These are phyloP conservation scores for Heritiera fomes DNA, from an alignment of 345 rosid species.

Conservation along the genomic window DNA sequence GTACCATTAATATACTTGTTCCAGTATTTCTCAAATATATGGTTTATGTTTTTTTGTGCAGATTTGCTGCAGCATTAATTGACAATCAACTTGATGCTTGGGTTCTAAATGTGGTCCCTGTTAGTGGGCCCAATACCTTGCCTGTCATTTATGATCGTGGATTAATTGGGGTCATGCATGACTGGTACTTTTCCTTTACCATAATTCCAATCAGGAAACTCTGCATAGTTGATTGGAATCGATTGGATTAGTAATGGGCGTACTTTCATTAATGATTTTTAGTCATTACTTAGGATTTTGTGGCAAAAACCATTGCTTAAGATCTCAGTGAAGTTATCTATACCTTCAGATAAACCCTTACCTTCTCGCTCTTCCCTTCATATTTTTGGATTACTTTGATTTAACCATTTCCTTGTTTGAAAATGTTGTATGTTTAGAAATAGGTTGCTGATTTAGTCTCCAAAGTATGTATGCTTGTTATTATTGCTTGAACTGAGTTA, in stretches of 20 bases:
- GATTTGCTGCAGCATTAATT: conserved; percentile 87
- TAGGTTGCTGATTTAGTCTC: neutral
- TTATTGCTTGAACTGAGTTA: conserved; percentile 5
- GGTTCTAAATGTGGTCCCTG: conserved; percentile 92
- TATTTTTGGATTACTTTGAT: conserved; percentile 13
- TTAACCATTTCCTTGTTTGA: conserved; percentile 7
- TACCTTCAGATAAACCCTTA: neutral
- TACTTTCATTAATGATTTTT: neutral
- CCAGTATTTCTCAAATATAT: conserved; percentile 15
- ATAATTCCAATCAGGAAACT: neutral
- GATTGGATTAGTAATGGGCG: neutral
- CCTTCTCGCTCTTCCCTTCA: neutral
- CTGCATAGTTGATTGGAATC: neutral
- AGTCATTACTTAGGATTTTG: neutral
- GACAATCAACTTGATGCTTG: conserved; percentile 73
- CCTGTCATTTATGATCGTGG: conserved; percentile 98
- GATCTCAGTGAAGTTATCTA: neutral
- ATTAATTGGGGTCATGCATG: conserved; percentile 91
- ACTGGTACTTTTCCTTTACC: conserved; percentile 62
- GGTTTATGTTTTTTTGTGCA: conserved; percentile 39
- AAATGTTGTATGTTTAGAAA: neutral
- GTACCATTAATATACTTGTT: neutral
- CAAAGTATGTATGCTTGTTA: neutral
- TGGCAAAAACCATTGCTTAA: neutral
- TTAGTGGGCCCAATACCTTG: conserved; percentile 85